Evolutionary conservation across 2,329 filamentous ascomycete species (phyloP).

Genomic region (Dothideomycetes sp.): DNA sequence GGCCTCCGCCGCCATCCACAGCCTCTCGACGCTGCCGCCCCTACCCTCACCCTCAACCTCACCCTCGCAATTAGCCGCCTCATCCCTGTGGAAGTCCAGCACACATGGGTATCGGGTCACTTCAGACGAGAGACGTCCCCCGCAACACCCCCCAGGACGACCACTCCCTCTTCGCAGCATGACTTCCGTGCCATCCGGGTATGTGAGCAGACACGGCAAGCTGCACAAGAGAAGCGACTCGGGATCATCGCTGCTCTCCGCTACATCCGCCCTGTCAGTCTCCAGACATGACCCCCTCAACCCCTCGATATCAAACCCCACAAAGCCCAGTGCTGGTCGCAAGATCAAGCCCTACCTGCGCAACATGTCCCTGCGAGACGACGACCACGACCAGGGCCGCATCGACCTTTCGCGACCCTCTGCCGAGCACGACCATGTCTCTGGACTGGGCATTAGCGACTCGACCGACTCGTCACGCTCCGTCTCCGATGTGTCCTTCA

Average conservation of each 20-base stretch:
- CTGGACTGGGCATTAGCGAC: conserved; percentile 45
- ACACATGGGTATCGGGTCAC: no score
- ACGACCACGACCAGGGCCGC: conserved; percentile 24
- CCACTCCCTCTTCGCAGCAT: no score
- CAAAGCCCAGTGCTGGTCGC: conserved; percentile 20
- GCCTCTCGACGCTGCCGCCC: no score
- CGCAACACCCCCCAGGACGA: no score
- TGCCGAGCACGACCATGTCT: conserved; percentile 40
- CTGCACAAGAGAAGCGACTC: conserved; percentile 21
- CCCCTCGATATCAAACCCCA: conserved; percentile 19
- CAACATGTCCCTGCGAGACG: conserved; percentile 39
- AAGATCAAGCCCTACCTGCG: conserved; percentile 47
- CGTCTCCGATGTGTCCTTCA: conserved; percentile 33
- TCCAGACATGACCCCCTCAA: no score
- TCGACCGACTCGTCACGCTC: conserved; percentile 27
- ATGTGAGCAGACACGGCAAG: conserved; percentile 11
- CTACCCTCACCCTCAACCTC: no score
- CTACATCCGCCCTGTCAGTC: conserved; percentile 14
- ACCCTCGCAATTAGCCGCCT: no score
- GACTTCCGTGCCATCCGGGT: conserved; percentile 5
- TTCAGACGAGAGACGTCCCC: no score
- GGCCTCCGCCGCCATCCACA: no score
- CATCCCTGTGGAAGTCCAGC: no score
- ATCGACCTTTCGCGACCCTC: conserved; percentile 45
- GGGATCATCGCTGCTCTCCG: conserved; percentile 14